phyloP scores from a whole-genome alignment of 1,284 basidiomycete genomes.

The Tetrapyrgos nigripes region DNA sequence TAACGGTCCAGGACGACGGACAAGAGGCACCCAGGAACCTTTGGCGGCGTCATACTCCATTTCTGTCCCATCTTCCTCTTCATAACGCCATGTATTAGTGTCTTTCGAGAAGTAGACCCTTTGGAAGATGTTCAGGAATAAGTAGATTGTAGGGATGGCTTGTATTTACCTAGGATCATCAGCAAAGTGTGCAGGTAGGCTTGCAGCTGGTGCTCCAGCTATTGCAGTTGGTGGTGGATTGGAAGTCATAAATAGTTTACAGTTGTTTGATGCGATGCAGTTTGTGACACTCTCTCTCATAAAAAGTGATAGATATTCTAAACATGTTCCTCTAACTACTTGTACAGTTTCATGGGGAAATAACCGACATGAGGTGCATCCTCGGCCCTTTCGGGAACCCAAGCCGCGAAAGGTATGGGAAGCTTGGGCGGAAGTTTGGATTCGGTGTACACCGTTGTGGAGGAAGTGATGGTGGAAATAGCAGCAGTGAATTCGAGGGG shows the following conservation, averaged over 20 bases:
- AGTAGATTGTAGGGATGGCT: not conserved
- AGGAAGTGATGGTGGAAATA: constrained; percentile 67
- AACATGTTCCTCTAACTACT: constrained; percentile 46
- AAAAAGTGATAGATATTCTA: not conserved
- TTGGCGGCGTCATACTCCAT: constrained; percentile 86
- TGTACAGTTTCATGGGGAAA: constrained; percentile 87
- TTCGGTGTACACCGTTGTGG: constrained; percentile 67
- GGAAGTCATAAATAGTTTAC: constrained; percentile 9
- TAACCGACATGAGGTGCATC: constrained; percentile 84
- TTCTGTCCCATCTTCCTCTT: constrained; percentile 88
- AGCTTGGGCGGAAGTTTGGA: constrained; percentile 76
- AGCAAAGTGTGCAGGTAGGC: constrained; percentile 11
- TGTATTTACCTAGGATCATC: constrained; percentile 11
- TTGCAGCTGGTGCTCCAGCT: constrained; percentile 9
- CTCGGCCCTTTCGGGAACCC: constrained; percentile 70
- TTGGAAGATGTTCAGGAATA: not conserved
- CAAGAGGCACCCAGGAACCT: constrained; percentile 83
- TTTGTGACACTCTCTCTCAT: too few relatives aligned
- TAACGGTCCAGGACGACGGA: constrained; percentile 45
- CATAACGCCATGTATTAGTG: constrained; percentile 85
- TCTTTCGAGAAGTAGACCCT: constrained; percentile 81
- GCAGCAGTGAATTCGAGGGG: constrained; percentile 71
- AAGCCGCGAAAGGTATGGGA: constrained; percentile 68
- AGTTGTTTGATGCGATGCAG: constrained; percentile 1
- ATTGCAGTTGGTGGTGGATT: constrained; percentile 6